phyloP scores from a whole-genome alignment of 768 basidiomycete species.

The Russula vinacea region DNA sequence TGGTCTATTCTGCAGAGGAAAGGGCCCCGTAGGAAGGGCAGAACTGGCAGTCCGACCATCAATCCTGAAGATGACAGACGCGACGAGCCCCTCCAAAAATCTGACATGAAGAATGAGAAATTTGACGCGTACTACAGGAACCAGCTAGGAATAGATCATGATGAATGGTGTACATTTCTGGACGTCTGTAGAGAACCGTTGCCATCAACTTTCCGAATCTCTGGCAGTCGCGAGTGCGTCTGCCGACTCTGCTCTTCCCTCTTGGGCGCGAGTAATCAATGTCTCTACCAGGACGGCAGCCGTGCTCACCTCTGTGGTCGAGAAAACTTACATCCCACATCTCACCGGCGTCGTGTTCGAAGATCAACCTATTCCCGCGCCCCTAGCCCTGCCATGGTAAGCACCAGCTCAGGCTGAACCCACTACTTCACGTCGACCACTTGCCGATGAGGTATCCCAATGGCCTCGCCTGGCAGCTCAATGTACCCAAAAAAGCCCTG shows the following conservation, averaged over 20 bases:
- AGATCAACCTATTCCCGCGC: constrained; percentile 70
- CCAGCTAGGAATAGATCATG: constrained; percentile 66
- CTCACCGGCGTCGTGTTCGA: constrained; percentile 74
- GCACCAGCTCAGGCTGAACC: constrained; percentile 19
- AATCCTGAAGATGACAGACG: constrained; percentile 39
- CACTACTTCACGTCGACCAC: constrained; percentile 13
- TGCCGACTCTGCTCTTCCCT: constrained; percentile 28
- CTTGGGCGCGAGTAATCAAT: constrained; percentile 28
- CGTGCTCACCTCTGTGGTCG: constrained; percentile 77
- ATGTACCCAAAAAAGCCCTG: constrained; percentile 83
- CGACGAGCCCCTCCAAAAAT: constrained; percentile 52
- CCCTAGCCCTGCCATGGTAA: constrained; percentile 82
- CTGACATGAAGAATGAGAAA: constrained; percentile 68
- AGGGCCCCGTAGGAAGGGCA: neutral
- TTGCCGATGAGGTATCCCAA: constrained; percentile 74
- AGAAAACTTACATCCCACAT: constrained; percentile 71
- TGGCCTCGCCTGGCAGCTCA: constrained; percentile 94
- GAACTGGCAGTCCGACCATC: neutral
- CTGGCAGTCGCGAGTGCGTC: constrained; percentile 80
- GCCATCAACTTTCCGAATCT: constrained; percentile 92
- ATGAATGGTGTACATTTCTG: constrained; percentile 78
- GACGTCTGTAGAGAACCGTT: constrained; percentile 63
- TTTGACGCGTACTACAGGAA: constrained; percentile 67
- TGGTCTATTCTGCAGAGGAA: neutral
- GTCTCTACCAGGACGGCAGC: constrained; percentile 53